A percentile compares a stretch with the other conserved stretches of the same genome.
These are phyloP conservation scores for Pestalotiopsis sp. DNA, from an alignment of 2,329 filamentous ascomycete species.

Conservation along the genomic window DNA sequence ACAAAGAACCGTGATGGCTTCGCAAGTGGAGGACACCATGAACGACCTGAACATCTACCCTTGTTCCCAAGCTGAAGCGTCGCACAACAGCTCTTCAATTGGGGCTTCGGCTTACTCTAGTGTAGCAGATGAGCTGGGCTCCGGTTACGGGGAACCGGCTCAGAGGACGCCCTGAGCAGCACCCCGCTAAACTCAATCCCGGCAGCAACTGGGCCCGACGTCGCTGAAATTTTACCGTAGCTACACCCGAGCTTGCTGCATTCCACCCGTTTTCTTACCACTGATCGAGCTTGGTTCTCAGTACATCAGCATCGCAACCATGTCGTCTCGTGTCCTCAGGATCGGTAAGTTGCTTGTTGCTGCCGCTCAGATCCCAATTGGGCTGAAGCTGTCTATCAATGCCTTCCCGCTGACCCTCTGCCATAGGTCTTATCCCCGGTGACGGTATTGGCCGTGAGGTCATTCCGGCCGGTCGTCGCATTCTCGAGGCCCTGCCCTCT, in stretches of 20 bases:
- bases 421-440: slow-evolving; percentile 86
- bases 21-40: background rate
- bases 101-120: too few relatives aligned
- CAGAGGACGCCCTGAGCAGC: background rate
- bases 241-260: background rate
- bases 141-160: background rate
- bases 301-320: slow-evolving; percentile 38
- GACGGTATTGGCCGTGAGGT: slow-evolving; percentile 99
- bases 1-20: background rate
- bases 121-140: background rate
- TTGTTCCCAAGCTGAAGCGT: background rate
- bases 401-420: background rate
- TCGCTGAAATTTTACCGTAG: slow-evolving; percentile 5
- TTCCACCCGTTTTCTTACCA: background rate
- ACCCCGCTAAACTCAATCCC: slow-evolving; percentile 3
- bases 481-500: slow-evolving; percentile 90
- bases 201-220: background rate
- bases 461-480: slow-evolving; percentile 87
- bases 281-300: background rate
- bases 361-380: background rate
- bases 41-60: background rate
- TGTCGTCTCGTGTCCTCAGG: slow-evolving; percentile 64
- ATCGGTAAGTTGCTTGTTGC: slow-evolving; percentile 54
- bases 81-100: background rate
- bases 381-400: background rate